Percentiles rank a stretch among this genome's conserved stretches.
Evolutionary conservation across 352 stramenopile species (phyloP).

Genomic region (Poterioochromonas sp.): DNA sequence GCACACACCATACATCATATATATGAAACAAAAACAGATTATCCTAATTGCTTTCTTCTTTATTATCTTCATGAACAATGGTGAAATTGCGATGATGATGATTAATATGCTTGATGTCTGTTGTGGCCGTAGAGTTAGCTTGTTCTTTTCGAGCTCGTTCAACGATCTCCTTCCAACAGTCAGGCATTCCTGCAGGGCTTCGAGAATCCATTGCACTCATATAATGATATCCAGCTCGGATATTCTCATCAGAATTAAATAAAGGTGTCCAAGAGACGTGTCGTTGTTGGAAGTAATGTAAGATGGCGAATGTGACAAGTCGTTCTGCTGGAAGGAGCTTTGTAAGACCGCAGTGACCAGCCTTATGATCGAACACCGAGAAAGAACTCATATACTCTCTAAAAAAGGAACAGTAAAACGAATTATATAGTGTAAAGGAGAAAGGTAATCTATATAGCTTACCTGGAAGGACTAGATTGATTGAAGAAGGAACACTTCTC

Average conservation of each 20-base stretch:
- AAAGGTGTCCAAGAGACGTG: conserved; percentile 15
- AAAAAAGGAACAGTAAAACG: not conserved
- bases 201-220: not conserved
- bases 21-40: too few species aligned
- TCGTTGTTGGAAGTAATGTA: conserved; percentile 28
- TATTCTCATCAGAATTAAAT: not conserved
- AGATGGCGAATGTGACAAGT: not conserved
- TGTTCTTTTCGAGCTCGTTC: not conserved
- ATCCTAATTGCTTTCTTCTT: too few species aligned
- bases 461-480: conserved; percentile 22
- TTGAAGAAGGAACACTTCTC: conserved; percentile 4
- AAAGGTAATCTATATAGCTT: not conserved
- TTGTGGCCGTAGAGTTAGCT: too few species aligned
- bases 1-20: too few species aligned
- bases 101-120: too few species aligned
- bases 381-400: conserved; percentile 30
- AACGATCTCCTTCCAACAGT: not conserved
- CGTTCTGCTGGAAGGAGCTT: conserved; percentile 8
- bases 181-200: not conserved
- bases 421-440: not conserved
- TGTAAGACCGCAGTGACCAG: conserved; percentile 1
- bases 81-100: too few species aligned
- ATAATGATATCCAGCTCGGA: conserved; percentile 6
- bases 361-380: conserved; percentile 1
- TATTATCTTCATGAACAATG: too few species aligned